phyloP scores from a whole-genome alignment of 1,284 basidiomycete genomes.

The Stygiomarasmius scandens region DNA sequence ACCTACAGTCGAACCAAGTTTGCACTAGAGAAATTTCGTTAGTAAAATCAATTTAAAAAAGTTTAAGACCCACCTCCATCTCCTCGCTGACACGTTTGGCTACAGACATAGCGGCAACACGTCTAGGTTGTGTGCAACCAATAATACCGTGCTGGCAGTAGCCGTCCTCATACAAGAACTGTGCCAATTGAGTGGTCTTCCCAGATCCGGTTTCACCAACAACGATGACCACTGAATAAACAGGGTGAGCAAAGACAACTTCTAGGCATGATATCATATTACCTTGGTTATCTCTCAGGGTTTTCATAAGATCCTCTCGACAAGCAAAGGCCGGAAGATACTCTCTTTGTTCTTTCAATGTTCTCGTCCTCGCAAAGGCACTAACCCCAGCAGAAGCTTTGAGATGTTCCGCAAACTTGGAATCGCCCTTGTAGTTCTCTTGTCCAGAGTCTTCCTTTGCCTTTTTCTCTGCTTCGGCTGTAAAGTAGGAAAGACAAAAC shows the following conservation, averaged over 20 bases:
- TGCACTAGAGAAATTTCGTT: constrained; percentile 54
- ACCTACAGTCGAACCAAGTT: constrained; percentile 87
- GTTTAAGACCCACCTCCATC: constrained; percentile 62
- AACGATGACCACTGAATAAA: constrained; percentile 77
- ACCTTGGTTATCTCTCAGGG: constrained; percentile 96
- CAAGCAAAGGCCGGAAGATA: constrained; percentile 98
- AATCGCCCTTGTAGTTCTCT: constrained; percentile 88
- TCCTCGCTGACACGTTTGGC: constrained; percentile 99
- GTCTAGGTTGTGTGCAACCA: constrained; percentile 95
- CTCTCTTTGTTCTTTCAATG: constrained; percentile 93
- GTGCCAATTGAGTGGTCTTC: constrained; percentile 91
- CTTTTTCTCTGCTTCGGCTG: constrained; percentile 69
- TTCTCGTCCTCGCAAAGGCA: constrained; percentile 81
- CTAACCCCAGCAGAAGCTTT: constrained; percentile 80
- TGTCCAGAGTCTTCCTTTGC: constrained; percentile 59
- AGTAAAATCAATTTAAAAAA: background rate
- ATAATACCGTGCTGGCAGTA: constrained; percentile 89
- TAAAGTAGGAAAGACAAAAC: constrained; percentile 29
- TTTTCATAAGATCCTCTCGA: constrained; percentile 89
- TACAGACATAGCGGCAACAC: constrained; percentile 98
- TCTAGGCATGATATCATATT: constrained; percentile 18
- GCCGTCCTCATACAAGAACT: constrained; percentile 95
- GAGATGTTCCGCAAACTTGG: constrained; percentile 93
- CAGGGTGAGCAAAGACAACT: background rate
- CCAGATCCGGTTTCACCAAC: constrained; percentile 96